Evolutionary conservation across 2,329 filamentous ascomycete genomes (phyloP).

Genomic region (Colletotrichum costaricense): DNA sequence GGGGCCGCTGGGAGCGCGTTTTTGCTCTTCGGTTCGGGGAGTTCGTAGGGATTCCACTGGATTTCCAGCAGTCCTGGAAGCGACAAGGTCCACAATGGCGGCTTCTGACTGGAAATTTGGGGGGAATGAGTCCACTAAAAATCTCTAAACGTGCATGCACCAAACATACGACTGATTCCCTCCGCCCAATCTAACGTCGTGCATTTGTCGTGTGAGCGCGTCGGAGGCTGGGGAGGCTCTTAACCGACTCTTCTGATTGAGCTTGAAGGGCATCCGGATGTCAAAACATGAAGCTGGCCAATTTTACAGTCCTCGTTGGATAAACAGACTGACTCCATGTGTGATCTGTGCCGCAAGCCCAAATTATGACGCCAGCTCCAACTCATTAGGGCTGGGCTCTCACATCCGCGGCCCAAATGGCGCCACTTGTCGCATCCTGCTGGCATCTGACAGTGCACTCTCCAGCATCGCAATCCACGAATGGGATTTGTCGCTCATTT

Average conservation of each 20-base stretch:
- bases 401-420: constrained; percentile 14
- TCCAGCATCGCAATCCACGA: background rate
- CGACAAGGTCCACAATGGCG: constrained; percentile 15
- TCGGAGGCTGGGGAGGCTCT: constrained; percentile 19
- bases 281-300: background rate
- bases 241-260: background rate
- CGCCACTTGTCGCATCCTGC: constrained; percentile 23
- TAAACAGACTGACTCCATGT: background rate
- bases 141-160: constrained; percentile 30
- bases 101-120: constrained; percentile 30
- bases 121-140: constrained; percentile 32
- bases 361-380: background rate
- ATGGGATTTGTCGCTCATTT: constrained; percentile 2
- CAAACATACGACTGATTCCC: constrained; percentile 18
- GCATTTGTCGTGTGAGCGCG: constrained; percentile 33
- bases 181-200: constrained; percentile 24
- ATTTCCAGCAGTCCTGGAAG: constrained; percentile 8
- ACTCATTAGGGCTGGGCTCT: constrained; percentile 26
- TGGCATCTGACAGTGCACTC: background rate
- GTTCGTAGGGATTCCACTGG: constrained; percentile 19
- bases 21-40: constrained; percentile 20
- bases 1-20: constrained; percentile 32
- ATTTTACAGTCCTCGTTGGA: background rate
- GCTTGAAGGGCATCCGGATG: background rate
- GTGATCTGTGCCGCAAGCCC: constrained; percentile 9